Evolutionary conservation across 345 rosid species (phyloP).

Genomic region (Abelmoschus esculentus): DNA sequence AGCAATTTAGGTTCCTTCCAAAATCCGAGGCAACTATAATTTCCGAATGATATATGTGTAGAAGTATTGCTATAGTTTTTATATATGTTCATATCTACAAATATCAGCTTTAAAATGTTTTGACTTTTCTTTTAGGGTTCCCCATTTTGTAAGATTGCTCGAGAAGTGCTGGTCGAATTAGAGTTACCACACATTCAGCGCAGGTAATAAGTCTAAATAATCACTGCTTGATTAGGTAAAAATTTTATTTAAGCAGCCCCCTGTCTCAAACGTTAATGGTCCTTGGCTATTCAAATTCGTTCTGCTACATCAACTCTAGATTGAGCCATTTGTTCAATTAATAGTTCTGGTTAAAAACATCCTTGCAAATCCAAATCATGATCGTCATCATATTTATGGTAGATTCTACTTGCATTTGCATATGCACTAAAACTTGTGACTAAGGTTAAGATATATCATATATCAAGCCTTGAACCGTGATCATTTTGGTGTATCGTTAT

Average conservation of each 20-base stretch:
- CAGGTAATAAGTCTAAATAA: conserved; percentile 35
- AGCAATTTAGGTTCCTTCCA: neutral
- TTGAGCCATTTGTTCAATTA: neutral
- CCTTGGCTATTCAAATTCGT: neutral
- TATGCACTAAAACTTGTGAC: neutral
- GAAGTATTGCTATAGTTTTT: neutral
- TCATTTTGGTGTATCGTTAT: neutral
- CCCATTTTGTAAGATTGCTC: conserved; percentile 82
- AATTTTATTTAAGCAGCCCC: neutral
- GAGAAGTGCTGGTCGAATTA: conserved; percentile 76
- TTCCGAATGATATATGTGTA: neutral
- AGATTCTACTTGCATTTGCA: neutral
- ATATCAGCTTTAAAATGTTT: conserved; percentile 1
- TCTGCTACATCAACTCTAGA: neutral
- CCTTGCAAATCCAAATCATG: neutral
- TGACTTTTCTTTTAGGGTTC: conserved; percentile 51
- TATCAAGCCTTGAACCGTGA: neutral
- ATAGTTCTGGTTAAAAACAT: neutral
- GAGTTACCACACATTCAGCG: conserved; percentile 67
- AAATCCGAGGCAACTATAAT: conserved; percentile 5
- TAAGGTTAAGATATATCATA: neutral
- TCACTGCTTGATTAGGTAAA: neutral
- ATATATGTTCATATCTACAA: neutral
- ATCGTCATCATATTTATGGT: neutral
- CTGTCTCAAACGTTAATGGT: too few relatives aligned